Percentiles rank a stretch among this genome's conserved stretches.
Conservation (phyloP, 805 yeast species). For the Saccharomycopsis guyanensis region DNA sequence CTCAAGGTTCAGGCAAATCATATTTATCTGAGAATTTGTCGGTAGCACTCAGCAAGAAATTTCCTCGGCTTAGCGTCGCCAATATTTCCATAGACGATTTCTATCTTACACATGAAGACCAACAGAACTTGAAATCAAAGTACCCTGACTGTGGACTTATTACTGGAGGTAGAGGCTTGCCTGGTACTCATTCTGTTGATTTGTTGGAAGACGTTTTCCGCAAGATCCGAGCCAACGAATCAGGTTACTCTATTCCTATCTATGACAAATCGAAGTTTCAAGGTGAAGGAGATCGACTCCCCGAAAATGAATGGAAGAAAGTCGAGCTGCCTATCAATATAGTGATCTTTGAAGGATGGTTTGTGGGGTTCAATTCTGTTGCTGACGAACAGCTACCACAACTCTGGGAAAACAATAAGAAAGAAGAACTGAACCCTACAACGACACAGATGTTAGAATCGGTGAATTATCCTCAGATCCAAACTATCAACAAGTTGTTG, state of each 20-base stretch:
- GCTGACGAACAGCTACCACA: constrained; percentile 26
- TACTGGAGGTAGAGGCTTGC: constrained; percentile 72
- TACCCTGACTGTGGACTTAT: constrained; percentile 46
- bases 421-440: constrained; percentile 16
- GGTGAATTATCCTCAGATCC: constrained; percentile 26
- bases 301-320: constrained; percentile 32
- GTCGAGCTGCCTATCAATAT: constrained; percentile 44
- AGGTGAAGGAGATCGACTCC: constrained; percentile 76
- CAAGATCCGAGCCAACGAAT: constrained; percentile 25
- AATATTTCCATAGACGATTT: constrained; percentile 80
- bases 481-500: constrained; percentile 46
- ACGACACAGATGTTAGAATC: constrained; percentile 24
- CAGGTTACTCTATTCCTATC: constrained; percentile 41
- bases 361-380: constrained; percentile 61
- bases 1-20: constrained; percentile 78
- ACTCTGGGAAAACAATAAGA: constrained; percentile 17
- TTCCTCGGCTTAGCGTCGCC: constrained; percentile 34
- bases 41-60: constrained; percentile 27
- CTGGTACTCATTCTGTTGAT: constrained; percentile 83
- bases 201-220: constrained; percentile 32
- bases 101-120: constrained; percentile 63
- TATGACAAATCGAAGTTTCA: constrained; percentile 68
- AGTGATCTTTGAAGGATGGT: constrained; percentile 90
- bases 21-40: constrained; percentile 40
- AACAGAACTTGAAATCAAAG: constrained; percentile 34